Percentiles rank a stretch among this genome's conserved stretches.
Conservation (phyloP, 495 filamentous ascomycete genomes). For the Lineolata rhizophorae region DNA sequence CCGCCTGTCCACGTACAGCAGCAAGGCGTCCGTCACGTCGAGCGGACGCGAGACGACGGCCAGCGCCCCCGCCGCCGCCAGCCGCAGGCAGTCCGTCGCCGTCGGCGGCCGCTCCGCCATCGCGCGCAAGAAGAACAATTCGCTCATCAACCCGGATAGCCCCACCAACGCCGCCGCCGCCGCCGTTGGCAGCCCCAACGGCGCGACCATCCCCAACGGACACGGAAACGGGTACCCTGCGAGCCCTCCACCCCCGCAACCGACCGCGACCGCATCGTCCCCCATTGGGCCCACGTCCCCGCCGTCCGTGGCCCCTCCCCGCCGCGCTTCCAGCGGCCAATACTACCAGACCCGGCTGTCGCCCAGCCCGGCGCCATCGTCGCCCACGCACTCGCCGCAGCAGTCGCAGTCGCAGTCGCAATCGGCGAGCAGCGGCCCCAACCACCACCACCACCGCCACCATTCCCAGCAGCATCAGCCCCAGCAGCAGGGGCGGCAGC, state of each 20-base stretch:
- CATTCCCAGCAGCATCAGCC: constrained; percentile 1
- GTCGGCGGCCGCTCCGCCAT: constrained; percentile 11
- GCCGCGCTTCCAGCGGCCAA: too few species aligned
- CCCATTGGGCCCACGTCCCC: too few species aligned
- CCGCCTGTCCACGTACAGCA: constrained; percentile 4
- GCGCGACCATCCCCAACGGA: too few species aligned
- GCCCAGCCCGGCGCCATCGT: too few species aligned
- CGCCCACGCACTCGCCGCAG: too few species aligned
- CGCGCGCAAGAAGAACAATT: constrained; percentile 4
- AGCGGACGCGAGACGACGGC: constrained; percentile 5
- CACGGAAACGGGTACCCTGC: too few species aligned
- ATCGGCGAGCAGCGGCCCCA: background rate
- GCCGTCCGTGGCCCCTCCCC: too few species aligned
- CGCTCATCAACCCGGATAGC: constrained; percentile 10
- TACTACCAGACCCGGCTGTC: too few species aligned
- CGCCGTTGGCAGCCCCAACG: too few species aligned
- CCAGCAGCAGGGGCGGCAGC: constrained; percentile 6
- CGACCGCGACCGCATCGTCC: too few species aligned
- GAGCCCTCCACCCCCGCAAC: too few species aligned
- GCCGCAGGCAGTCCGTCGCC: constrained; percentile 6
- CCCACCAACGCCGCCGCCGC: constrained; percentile 3
- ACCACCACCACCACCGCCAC: background rate
- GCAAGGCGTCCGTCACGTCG: constrained; percentile 3
- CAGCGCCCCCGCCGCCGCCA: constrained; percentile 3
- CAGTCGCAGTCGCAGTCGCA: background rate